Base-by-base conservation (phyloP, 371 early-diverging fungal genomes). In the Funneliformis caledonium region DNA sequence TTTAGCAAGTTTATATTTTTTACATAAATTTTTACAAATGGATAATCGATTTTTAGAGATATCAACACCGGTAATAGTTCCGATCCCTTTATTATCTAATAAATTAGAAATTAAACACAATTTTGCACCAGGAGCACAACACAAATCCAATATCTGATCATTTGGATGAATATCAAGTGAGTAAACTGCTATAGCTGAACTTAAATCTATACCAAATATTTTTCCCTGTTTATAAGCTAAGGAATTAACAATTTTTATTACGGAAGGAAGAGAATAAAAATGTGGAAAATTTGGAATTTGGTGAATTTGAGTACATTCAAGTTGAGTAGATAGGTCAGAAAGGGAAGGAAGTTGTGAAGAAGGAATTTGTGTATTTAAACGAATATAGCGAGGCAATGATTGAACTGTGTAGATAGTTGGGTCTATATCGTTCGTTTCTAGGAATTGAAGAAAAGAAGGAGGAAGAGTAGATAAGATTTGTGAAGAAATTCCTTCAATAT, bases 51-150 rank as follows among this genome's bases (percentile, higher is more conserved):
- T 91, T 4, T 81, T 67, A 0, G 93, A 92, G 48, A 97, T 86
- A 84, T 98, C 98, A 0, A 98, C 97, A 1, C 98, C 98, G 0
- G 98, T 98, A 1, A 94, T 93, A 0, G 95, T 94, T 1, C 98
- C 96, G 42, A 84, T 12, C 26, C 90, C 92, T 19, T 50, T 61
- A n/a, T 33, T 56, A 4, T 88, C 88, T 60, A 94, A 83, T 2
- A 93, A 61, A 81, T 97, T 95, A 4, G 93, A 88, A 50, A 96
- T 87, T 85, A 93, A 89, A 80, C 94, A 92, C 14, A 97, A 87
- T 81, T 98, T 98, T 19, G 93, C 95, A 1, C 97, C 92, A 65
- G 92, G 92, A 6, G 93, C 92, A 70, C 90, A 94, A 81, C 96
- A 95, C 47, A 95, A 86, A 80, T 95, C 95, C 22, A 95, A 87